Conservation (phyloP, 2,329 filamentous ascomycete genomes). For the Epichloe typhina region DNA sequence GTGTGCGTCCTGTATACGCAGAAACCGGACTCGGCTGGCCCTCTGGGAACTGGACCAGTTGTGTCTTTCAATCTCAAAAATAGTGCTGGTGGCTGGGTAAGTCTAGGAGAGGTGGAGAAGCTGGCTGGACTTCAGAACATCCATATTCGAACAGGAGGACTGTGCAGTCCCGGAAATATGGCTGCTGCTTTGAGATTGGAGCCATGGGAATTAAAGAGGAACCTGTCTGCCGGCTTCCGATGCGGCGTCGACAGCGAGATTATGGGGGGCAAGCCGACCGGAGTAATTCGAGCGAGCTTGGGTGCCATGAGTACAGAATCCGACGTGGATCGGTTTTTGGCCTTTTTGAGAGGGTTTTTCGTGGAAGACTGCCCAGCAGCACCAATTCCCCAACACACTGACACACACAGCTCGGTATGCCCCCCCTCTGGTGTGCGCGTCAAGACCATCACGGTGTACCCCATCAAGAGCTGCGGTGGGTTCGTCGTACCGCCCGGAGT, state of each 20-base stretch:
- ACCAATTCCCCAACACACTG: not conserved
- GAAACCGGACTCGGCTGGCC: conserved; percentile 6
- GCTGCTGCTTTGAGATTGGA: conserved; percentile 58
- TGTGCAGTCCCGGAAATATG: conserved; percentile 87
- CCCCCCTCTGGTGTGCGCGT: conserved; percentile 22
- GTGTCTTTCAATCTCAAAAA: conserved; percentile 74
- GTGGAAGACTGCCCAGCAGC: conserved; percentile 9
- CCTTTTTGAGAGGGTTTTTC: conserved; percentile 62
- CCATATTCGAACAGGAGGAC: conserved; percentile 73
- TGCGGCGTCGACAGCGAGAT: conserved; percentile 78
- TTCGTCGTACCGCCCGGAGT: conserved; percentile 52
- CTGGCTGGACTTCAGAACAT: conserved; percentile 66
- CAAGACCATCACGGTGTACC: conserved; percentile 64
- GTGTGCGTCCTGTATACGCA: conserved; percentile 56
- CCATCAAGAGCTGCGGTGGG: conserved; percentile 87
- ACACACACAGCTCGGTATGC: not conserved
- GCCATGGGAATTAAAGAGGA: conserved; percentile 69
- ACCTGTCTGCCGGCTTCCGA: conserved; percentile 72
- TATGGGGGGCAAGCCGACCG: conserved; percentile 73
- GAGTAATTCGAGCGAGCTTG: conserved; percentile 71
- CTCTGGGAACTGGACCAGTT: conserved; percentile 52
- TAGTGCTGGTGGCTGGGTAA: conserved; percentile 58
- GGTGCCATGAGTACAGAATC: conserved; percentile 75
- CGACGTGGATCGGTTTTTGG: conserved; percentile 61
- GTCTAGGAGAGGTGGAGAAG: conserved; percentile 77